Evolutionary conservation across 148 eudicot species (phyloP), one percentile per base, ranked within the genome.

Genomic region (Heliamphora exappendiculata): DNA sequence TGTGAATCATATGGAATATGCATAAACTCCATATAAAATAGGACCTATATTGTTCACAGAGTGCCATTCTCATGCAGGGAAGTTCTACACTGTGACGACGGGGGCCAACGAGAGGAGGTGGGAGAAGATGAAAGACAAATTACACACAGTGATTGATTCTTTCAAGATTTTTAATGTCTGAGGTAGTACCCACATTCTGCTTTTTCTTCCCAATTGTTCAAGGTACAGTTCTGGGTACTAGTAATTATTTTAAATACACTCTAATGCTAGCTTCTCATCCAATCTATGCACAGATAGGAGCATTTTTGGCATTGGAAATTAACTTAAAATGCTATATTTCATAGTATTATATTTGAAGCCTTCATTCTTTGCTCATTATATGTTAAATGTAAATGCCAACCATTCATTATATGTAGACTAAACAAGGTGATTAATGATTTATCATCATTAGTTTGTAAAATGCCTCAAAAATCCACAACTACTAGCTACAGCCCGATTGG

Each of bases 91-190:
- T 1, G 75, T 96, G 82, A 91, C 98, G 51, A 96, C 98, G 19
- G 99, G 99, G 29, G 93, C 99, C 5, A 96, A 96, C 29, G 93
- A 96, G 84, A 88, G 97, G 88, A 84, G 99, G 81, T 96, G 99
- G 99, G 93, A 74, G 59, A 93, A 96, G 83, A 96, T 96, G 98
- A 96, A 93, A 80, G 99, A 96, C 66, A 93, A 91, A 71, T 78
- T 96, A 68, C 81, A 86, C 80, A 89, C 97, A 0, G 88, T 96
- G 31, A 55, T 90, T 29, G 98, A 96, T 82, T 96, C 99, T 72
- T 96, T 96, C 89, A 84, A 86, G 82, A 87, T 93, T 72, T 86
- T 88, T 88, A 86, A 86, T 73, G 86, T 85, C 55, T 88, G 82
- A 89, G 63, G 68, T 70, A 78, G 81, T 78, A 78, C 33, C 31